A percentile compares a stretch with the other conserved stretches of the same genome.
phyloP scores from a whole-genome alignment of 176 grass and related monocot species.

The Alopecurus myosuroides region DNA sequence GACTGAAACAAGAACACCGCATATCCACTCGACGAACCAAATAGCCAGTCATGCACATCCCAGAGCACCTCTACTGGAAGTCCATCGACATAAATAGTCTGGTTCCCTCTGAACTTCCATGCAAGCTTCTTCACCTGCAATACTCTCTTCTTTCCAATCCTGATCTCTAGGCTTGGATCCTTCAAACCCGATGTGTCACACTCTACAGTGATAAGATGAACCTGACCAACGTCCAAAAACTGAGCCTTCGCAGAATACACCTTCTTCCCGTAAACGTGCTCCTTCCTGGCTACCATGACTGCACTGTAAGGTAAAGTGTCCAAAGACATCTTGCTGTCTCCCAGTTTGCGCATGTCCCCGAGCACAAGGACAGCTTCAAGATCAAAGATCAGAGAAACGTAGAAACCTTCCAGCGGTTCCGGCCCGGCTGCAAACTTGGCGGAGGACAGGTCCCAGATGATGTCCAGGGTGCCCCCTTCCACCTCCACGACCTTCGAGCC shows the following conservation, averaged over 20 bases:
- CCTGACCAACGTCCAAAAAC: conserved; percentile 35
- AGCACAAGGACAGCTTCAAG: conserved; percentile 48
- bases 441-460: conserved; percentile 50
- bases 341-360: conserved; percentile 14
- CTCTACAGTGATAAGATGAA: conserved; percentile 47
- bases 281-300: conserved; percentile 50
- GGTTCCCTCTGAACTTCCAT: conserved; percentile 70
- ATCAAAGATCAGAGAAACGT: conserved; percentile 39
- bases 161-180: conserved; percentile 60
- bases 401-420: conserved; percentile 48
- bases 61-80: conserved; percentile 54
- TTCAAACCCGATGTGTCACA: conserved; percentile 36
- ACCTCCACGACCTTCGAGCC: conserved; percentile 37
- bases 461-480: conserved; percentile 24
- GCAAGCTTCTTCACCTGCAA: conserved; percentile 46
- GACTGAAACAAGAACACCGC: conserved; percentile 60
- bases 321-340: not conserved
- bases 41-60: conserved; percentile 58
- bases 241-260: conserved; percentile 35
- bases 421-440: conserved; percentile 40
- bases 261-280: conserved; percentile 52
- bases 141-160: conserved; percentile 51
- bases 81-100: conserved; percentile 44
- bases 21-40: conserved; percentile 24
- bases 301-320: conserved; percentile 17